Evolutionary conservation across 1,284 basidiomycete species (phyloP), one percentile per base, ranked within the genome.

Genomic region (Boletus austroedulis): DNA sequence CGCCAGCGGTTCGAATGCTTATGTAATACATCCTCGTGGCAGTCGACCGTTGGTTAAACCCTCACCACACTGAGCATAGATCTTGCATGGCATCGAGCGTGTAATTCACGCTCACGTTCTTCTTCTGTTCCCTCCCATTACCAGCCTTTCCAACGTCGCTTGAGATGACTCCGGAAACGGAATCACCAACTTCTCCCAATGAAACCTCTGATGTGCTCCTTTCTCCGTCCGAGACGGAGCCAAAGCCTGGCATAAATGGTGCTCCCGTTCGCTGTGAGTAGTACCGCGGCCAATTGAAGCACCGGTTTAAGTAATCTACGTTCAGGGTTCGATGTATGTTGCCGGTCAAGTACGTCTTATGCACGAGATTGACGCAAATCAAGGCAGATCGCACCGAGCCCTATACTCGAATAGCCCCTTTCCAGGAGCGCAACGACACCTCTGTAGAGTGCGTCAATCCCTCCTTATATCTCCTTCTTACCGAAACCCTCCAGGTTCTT

Each of bases 311-410:
- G n/a, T n/a, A n/a, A n/a, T 58, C 7, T 29, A 19, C 40, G 15
- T 43, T 19, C 50, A 81, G 79, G 79, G 79, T 81, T 79, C 67
- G 81, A 81, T 71, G 79, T 81, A 66, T 63, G 81, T 77, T 14
- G 0, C 34, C 50, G 38, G 48, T 31, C 41, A 43, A 44, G 10
- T 38, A 34, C 50, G 8, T 43, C 36, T 54, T 40, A 11, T 56
- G 51, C 29, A 57, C 43, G 50, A 55, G 50, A 60, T 60, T 65
- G 58, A 64, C 64, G 32, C 62, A 55, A 55, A 56, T 51, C 32
- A 64, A 92, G 89, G 90, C 90, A 59, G 83, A 92, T 73, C 84
- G 89, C 63, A 86, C 85, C 50, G 90, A 92, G 71, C 67, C 90
- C 12, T 92, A 92, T 68, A 92, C 90, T 23, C 81, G 83, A 56